A percentile compares a stretch with the other conserved stretches of the same genome.
Evolutionary conservation across 768 basidiomycete genomes (phyloP).

Genomic region (Mycena galericulata): DNA sequence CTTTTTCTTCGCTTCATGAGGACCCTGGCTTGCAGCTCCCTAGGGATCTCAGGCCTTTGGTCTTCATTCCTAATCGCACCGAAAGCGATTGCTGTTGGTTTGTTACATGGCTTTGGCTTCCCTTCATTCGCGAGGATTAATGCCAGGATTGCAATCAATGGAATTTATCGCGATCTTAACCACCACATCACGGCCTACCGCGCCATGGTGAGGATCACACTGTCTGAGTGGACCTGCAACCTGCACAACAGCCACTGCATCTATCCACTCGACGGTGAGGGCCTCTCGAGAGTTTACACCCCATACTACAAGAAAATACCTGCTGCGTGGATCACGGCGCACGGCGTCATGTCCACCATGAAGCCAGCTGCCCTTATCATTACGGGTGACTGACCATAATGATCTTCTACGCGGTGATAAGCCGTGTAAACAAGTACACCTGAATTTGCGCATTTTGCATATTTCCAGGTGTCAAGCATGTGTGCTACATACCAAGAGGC

Average conservation of each 20-base stretch:
- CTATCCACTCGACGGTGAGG: conserved; percentile 8
- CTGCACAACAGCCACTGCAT: conserved; percentile 23
- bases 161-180: conserved; percentile 27
- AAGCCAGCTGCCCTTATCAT: not conserved
- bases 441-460: too few relatives aligned
- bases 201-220: conserved; percentile 26
- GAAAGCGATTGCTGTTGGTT: too few relatives aligned
- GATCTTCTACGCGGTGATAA: not conserved
- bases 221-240: conserved; percentile 31
- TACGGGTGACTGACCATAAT: not conserved
- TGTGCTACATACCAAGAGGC: too few relatives aligned
- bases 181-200: conserved; percentile 33
- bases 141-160: conserved; percentile 12
- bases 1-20: too few relatives aligned
- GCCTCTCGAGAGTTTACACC: not conserved
- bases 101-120: conserved; percentile 16
- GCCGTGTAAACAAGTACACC: too few relatives aligned
- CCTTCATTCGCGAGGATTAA: conserved; percentile 29
- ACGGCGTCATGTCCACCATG: not conserved
- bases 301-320: not conserved
- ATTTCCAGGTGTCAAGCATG: too few relatives aligned
- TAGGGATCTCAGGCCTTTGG: too few relatives aligned
- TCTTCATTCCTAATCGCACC: too few relatives aligned
- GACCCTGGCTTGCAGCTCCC: too few relatives aligned
- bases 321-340: not conserved